Evolutionary conservation across 805 yeast genomes (phyloP).

Genomic region (Nakazawaea wyomingensis): DNA sequence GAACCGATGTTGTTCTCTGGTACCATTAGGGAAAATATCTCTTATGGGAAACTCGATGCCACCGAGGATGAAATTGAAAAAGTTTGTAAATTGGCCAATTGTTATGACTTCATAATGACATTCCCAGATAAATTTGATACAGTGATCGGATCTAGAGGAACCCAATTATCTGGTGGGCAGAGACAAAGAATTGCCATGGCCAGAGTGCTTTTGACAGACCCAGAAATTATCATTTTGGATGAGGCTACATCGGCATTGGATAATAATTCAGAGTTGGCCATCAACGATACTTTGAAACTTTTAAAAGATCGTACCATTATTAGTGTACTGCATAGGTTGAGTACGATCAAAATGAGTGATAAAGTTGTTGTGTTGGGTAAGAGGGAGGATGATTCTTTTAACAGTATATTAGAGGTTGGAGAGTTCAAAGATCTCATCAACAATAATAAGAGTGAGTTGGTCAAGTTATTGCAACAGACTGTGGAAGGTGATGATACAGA

Average conservation of each 20-base stretch:
- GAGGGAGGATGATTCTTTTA: conserved; percentile 32
- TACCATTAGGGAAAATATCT: conserved; percentile 73
- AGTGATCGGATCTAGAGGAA: conserved; percentile 77
- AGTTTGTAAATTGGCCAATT: conserved; percentile 70
- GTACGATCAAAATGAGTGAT: conserved; percentile 81
- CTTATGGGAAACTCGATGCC: conserved; percentile 66
- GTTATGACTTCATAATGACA: conserved; percentile 57
- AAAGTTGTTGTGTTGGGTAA: conserved; percentile 71
- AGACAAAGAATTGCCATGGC: conserved; percentile 91
- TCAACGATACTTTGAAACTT: conserved; percentile 61
- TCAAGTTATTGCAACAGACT: conserved; percentile 33
- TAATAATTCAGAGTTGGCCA: conserved; percentile 80
- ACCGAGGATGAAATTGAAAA: conserved; percentile 52
- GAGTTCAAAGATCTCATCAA: conserved; percentile 45
- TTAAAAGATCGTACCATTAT: conserved; percentile 66
- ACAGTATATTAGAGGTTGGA: conserved; percentile 73
- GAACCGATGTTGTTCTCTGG: conserved; percentile 90
- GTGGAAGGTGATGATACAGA: conserved; percentile 13
- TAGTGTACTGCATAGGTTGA: conserved; percentile 86
- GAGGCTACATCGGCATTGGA: conserved; percentile 96
- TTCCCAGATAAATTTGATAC: conserved; percentile 85
- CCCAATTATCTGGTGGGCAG: conserved; percentile 93
- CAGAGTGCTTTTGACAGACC: conserved; percentile 73
- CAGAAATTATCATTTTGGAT: conserved; percentile 77
- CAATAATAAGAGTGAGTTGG: conserved; percentile 39